Base-by-base conservation (phyloP, 2,329 filamentous ascomycete species). In the Xylaria digitata region DNA sequence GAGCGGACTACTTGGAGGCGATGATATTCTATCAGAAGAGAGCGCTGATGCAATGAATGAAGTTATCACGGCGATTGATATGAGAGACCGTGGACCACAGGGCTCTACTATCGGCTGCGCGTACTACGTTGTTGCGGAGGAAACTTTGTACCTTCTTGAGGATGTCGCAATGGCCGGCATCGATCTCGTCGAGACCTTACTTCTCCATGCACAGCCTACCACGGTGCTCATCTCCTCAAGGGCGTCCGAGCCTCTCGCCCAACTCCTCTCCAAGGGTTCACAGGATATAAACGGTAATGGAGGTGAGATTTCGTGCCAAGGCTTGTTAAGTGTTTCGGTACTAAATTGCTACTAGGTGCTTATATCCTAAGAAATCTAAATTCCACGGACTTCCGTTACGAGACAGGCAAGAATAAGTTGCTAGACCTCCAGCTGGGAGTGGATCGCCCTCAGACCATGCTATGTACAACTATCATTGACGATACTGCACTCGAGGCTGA, bases 51-150 rank as follows among this genome's bases (percentile, higher is more conserved):
- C 81, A 0, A 75, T 89, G 43, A 86, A 87, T 63, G 92, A 96
- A 75, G 80, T 93, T 30, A 86, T 97, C 65, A 92, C 97, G 88
- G 92, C 93, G 0, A 82, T 97, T 26, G 89, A 96, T 65, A 84
- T 95, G 76, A 88, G 86, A 68, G 86, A 89, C n/a, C 85, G 87
- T 34, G 89, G 70, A 32, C 46, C 54, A 21, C 66, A 46, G 13
- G 66, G 70, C 26, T 70, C 87, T 0, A 89, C 86, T 0, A 84
- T 97, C 19, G 95, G 95, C 0, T 97, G 94, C 77, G 90, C 92
- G 52, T 97, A 95, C 75, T 97, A 95, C 75, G 82, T 90, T 53
- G 89, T 90, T 6, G 81, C 85, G 30, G 88, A 93, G 45, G 89
- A 92, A 73, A 88, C 84, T 42, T 79, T 97, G 3, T 90, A 87